phyloP scores from a whole-genome alignment of 2,329 filamentous ascomycete species.

The Fonsecaea erecta region DNA sequence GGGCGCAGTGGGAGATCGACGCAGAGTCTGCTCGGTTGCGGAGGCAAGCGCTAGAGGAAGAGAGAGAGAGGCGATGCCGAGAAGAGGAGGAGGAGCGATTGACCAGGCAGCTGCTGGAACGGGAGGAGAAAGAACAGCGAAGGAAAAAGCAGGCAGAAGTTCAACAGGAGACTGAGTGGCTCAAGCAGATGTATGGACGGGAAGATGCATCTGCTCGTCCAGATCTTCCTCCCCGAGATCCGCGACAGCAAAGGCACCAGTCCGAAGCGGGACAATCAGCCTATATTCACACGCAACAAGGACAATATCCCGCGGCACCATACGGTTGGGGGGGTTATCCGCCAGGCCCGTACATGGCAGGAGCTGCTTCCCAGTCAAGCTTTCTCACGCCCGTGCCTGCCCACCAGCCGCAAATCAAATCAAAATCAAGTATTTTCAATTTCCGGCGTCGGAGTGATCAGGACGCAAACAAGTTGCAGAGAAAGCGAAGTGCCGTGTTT shows the following conservation, averaged over 20 bases:
- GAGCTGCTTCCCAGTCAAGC: constrained; percentile 33
- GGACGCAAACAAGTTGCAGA: constrained; percentile 44
- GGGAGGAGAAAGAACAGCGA: constrained; percentile 57
- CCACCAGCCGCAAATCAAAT: constrained; percentile 38
- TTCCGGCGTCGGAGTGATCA: constrained; percentile 46
- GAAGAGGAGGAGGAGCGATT: constrained; percentile 58
- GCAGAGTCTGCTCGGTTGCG: constrained; percentile 54
- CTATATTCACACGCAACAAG: constrained; percentile 27
- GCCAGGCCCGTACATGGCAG: constrained; percentile 39
- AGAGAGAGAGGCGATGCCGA: constrained; percentile 50
- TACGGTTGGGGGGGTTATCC: constrained; percentile 19
- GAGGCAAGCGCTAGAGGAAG: constrained; percentile 49
- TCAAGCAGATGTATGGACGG: constrained; percentile 62
- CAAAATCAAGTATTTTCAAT: constrained; percentile 53
- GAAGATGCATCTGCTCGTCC: constrained; percentile 31
- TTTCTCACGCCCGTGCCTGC: constrained; percentile 28
- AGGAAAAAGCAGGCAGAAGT: constrained; percentile 61
- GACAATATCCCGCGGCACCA: constrained; percentile 5
- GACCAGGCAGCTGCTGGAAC: constrained; percentile 57
- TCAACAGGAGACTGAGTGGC: constrained; percentile 76
- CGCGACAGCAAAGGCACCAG: constrained; percentile 29
- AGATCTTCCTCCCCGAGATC: constrained; percentile 30
- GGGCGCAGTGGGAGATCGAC: constrained; percentile 58
- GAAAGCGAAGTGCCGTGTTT: constrained; percentile 55
- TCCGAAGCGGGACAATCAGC: constrained; percentile 30